Conservation (phyloP, 2,329 filamentous ascomycete genomes). For the Diplodia sapinea region DNA sequence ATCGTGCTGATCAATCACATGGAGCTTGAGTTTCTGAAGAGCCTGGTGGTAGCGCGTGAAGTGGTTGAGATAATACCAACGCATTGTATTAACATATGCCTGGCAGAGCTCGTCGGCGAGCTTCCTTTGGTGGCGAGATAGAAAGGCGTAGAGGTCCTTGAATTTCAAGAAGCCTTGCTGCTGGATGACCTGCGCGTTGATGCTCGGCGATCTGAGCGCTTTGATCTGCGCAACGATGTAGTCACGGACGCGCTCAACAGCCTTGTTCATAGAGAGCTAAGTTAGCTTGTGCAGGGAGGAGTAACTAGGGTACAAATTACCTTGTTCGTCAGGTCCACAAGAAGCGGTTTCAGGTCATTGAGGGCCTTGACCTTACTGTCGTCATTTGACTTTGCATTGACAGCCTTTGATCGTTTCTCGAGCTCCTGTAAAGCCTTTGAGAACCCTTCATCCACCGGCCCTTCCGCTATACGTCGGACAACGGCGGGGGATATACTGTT, state of each 20-base stretch:
- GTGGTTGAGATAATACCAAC: slow-evolving; percentile 95
- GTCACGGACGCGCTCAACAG: slow-evolving; percentile 91
- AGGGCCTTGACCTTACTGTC: slow-evolving; percentile 73
- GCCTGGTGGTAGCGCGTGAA: slow-evolving; percentile 87
- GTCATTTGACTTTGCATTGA: slow-evolving; percentile 71
- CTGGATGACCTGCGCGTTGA: slow-evolving; percentile 96
- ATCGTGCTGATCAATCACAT: slow-evolving; percentile 81
- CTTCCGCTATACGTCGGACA: slow-evolving; percentile 85
- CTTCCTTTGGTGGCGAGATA: slow-evolving; percentile 79
- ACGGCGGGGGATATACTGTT: slow-evolving; percentile 84
- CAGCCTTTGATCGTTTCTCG: slow-evolving; percentile 74
- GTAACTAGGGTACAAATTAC: slow-evolving; percentile 49
- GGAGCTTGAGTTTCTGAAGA: slow-evolving; percentile 82
- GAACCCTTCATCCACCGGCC: slow-evolving; percentile 88
- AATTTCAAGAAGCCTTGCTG: slow-evolving; percentile 88
- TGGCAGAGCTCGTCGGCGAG: slow-evolving; percentile 88
- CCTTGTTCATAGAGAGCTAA: slow-evolving; percentile 44
- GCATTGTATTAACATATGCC: slow-evolving; percentile 97
- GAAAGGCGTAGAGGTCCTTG: slow-evolving; percentile 85
- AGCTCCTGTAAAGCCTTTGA: slow-evolving; percentile 81
- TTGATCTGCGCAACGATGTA: slow-evolving; percentile 95
- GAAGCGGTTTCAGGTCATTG: slow-evolving; percentile 80
- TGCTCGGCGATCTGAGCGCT: slow-evolving; percentile 88
- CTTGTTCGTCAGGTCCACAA: slow-evolving; percentile 84
- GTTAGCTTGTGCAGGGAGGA: neutral